Evolutionary conservation across 495 filamentous ascomycete species (phyloP).

Genomic region (Cercophora sp.): DNA sequence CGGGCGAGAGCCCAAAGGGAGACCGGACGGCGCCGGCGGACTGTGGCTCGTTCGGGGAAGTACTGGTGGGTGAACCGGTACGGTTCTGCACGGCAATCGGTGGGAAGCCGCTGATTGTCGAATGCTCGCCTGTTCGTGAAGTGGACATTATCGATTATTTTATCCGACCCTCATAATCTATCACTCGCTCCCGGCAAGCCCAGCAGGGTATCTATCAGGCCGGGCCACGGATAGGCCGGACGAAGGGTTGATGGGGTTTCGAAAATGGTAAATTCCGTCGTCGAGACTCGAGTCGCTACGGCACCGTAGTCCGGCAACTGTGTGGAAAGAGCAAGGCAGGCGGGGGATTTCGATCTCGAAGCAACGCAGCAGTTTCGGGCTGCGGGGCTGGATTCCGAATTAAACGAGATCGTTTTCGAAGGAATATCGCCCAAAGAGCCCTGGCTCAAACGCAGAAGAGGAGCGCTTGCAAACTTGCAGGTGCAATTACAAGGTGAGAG

Average conservation of each 20-base stretch:
- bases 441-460: conserved; percentile 2
- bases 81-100: conserved; percentile 60
- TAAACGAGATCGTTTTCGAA: conserved; percentile 12
- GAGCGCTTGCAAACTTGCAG: conserved; percentile 7
- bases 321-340: conserved; percentile 2
- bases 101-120: conserved; percentile 66
- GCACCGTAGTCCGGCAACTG: conserved; percentile 3
- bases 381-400: conserved; percentile 12
- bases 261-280: conserved; percentile 4
- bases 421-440: conserved; percentile 20
- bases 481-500: conserved; percentile 22
- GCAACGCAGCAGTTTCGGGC: neutral
- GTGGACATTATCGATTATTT: conserved; percentile 90
- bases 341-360: conserved; percentile 9
- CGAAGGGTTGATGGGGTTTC: conserved; percentile 6
- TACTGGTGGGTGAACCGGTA: conserved; percentile 83
- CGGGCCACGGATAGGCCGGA: conserved; percentile 8
- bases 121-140: conserved; percentile 71
- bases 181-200: conserved; percentile 15
- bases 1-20: conserved; percentile 66
- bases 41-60: conserved; percentile 77
- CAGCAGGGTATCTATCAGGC: conserved; percentile 10
- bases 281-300: conserved; percentile 6
- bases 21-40: conserved; percentile 66
- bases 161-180: conserved; percentile 42